These are phyloP conservation scores for Penicillium sp. DNA, from an alignment of 2,329 filamentous ascomycete genomes.

Conservation along the genomic window DNA sequence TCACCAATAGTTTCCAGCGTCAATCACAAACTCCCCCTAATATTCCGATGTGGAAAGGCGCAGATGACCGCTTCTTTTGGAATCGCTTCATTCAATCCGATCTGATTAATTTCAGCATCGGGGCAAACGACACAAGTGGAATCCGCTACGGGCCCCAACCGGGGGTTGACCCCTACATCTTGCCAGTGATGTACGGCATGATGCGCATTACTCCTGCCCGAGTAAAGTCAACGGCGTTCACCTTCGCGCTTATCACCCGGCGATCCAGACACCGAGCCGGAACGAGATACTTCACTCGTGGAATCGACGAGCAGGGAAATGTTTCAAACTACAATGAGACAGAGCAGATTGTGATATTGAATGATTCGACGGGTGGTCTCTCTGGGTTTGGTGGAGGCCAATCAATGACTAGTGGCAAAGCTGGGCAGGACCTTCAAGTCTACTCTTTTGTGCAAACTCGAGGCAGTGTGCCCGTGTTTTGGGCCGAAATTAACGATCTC, in stretches of 20 bases:
- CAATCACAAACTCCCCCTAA: conserved; percentile 73
- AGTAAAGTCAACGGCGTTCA: conserved; percentile 80
- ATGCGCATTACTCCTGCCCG: conserved; percentile 83
- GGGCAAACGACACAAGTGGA: conserved; percentile 48
- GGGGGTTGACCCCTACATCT: conserved; percentile 82
- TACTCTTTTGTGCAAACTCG: conserved; percentile 94
- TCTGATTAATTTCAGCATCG: conserved; percentile 80
- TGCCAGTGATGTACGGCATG: conserved; percentile 96
- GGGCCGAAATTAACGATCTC: conserved; percentile 92
- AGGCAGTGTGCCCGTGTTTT: conserved; percentile 92
- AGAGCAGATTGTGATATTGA: conserved; percentile 86
- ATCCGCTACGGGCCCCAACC: conserved; percentile 59
- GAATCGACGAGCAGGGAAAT: conserved; percentile 87
- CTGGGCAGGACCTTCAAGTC: conserved; percentile 77
- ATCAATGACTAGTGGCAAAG: conserved; percentile 71
- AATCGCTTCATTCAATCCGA: conserved; percentile 91
- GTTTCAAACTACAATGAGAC: conserved; percentile 99
- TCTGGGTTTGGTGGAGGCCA: conserved; percentile 77
- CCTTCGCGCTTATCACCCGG: conserved; percentile 82
- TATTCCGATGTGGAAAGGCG: conserved; percentile 80
- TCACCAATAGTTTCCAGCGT: conserved; percentile 95
- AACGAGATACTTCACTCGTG: conserved; percentile 91
- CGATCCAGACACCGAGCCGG: conserved; percentile 85
- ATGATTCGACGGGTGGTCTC: conserved; percentile 72
- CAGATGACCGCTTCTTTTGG: conserved; percentile 98